Base-by-base conservation (phyloP, 371 early-diverging fungal genomes). In the Mucor velutinosus region DNA sequence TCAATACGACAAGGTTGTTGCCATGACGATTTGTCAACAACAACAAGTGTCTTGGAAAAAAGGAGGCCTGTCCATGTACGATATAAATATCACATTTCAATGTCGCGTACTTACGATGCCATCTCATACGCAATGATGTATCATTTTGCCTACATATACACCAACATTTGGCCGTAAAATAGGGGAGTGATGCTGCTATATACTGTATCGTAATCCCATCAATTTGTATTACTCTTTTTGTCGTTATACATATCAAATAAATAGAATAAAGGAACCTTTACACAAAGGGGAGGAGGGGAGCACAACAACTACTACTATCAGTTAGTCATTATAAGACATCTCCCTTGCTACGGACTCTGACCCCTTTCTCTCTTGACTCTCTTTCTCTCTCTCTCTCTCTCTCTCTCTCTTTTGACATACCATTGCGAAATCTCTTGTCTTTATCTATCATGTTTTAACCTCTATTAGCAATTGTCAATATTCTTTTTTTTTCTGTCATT, bases 31-130 rank as follows among this genome's bases (percentile, higher is more conserved):
- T 51, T 51, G 51, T 51, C 51, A 51, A 51, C 25, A 51, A 51
- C 51, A 51, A 45, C 45, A 45, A 19, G 5, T 11, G 6, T 1
- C 21, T 23, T 3, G 23, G 12, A 51, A 51, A 10, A 25, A 25
- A 51, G 51, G 51, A 21, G 51, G 23, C 2, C 6, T 51, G 25
- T 51, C 21, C 23, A 51, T 51, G 51, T 51, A 51, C 23, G 51
- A 23, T 51, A 51, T 51, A 51, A 51, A 51, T 51, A 51, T 51
- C 11, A 51, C 51, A 51, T 51, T 51, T 51, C n/a, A 51, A 51
- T 51, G 23, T 51, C 51, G 51, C 51, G 51, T 51, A 51, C 51
- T 51, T 51, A 51, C 51, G 23, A 19, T 51, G 11, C 21, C n/a
- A 51, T 51, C 12, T 51, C 21, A 51, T 51, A 51, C 51, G 51